A percentile compares a stretch with the other conserved stretches of the same genome.
Conservation (phyloP, 306 rosid species). For the Trifolium repens region DNA sequence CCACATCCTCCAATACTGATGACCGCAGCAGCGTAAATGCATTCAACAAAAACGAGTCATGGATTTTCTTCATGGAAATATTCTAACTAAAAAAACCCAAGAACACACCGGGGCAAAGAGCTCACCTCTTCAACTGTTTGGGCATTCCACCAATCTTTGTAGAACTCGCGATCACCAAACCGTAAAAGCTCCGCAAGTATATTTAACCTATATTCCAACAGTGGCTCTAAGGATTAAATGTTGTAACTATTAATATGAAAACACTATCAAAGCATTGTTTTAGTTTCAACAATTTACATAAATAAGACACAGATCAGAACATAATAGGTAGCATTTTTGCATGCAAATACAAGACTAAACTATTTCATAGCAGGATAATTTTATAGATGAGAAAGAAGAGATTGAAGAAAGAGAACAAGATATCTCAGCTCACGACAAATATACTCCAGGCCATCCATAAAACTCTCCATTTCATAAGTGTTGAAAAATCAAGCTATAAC, state of each 20-base stretch:
- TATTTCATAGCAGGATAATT: slow-evolving; percentile 7
- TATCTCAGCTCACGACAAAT: neutral
- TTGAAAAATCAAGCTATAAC: slow-evolving; percentile 28
- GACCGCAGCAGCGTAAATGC: slow-evolving; percentile 52
- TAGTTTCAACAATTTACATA: neutral
- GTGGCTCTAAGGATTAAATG: slow-evolving; percentile 41
- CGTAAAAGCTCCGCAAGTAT: slow-evolving; percentile 91
- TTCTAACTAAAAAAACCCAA: slow-evolving; percentile 19
- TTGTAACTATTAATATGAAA: slow-evolving; percentile 6
- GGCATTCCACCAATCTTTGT: slow-evolving; percentile 99
- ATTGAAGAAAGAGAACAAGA: neutral
- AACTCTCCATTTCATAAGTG: slow-evolving; percentile 7
- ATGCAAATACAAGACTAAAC: slow-evolving; percentile 1
- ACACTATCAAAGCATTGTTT: slow-evolving; percentile 4
- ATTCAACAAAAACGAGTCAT: slow-evolving; percentile 53
- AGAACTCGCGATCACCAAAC: slow-evolving; percentile 97
- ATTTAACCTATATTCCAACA: slow-evolving; percentile 75
- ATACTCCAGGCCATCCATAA: slow-evolving; percentile 9
- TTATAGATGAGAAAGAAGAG: neutral
- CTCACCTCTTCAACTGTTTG: slow-evolving; percentile 93
- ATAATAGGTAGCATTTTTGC: slow-evolving; percentile 18
- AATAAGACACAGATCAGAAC: slow-evolving; percentile 19
- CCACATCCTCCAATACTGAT: slow-evolving; percentile 99
- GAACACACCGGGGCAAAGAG: slow-evolving; percentile 37
- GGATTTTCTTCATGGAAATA: slow-evolving; percentile 35